These are phyloP conservation scores for Russula emetica DNA, from an alignment of 768 basidiomycete species.

Conservation along the genomic window DNA sequence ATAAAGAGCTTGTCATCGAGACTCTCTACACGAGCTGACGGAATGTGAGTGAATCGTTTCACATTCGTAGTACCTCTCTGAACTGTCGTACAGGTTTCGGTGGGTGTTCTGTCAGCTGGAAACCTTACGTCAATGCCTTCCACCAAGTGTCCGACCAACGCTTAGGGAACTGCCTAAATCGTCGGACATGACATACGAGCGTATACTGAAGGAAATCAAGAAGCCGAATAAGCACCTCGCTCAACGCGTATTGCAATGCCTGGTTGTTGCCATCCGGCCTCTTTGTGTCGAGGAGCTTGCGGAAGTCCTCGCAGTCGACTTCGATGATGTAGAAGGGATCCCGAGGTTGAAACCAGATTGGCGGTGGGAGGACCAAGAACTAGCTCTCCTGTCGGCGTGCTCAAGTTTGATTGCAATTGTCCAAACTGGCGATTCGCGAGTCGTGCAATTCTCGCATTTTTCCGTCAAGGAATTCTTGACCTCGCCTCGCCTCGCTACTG, in stretches of 20 bases:
- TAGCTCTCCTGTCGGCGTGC: neutral
- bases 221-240: neutral
- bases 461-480: too few species aligned
- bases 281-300: neutral
- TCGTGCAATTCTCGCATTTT: too few species aligned
- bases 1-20: neutral
- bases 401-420: neutral
- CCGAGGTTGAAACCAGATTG: neutral
- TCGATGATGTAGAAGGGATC: neutral
- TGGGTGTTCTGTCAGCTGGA: neutral
- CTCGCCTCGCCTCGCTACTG: too few species aligned
- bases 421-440: too few species aligned
- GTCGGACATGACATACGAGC: neutral
- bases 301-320: neutral
- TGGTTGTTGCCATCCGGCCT: neutral
- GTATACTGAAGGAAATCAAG: neutral
- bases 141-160: neutral
- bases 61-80: too few species aligned
- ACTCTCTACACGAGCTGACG: neutral
- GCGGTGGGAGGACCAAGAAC: neutral
- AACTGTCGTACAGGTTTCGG: neutral
- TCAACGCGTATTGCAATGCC: neutral
- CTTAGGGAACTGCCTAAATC: neutral
- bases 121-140: neutral
- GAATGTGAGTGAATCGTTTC: neutral